Base-by-base conservation (phyloP, 1,284 basidiomycete genomes). In the Naganishia cerealis region DNA sequence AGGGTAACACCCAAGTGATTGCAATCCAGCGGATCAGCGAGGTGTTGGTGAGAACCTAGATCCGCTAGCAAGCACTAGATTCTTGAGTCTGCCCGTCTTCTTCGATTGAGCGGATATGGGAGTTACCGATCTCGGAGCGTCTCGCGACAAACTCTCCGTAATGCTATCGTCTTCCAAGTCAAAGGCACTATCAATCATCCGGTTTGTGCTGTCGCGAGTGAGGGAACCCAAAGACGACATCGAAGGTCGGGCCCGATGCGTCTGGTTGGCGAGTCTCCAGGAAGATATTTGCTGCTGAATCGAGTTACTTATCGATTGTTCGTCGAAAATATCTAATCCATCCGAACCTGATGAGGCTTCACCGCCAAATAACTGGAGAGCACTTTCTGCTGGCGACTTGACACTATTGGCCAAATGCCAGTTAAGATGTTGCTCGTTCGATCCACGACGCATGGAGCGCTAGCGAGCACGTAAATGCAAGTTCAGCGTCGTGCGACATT, bases 151-250 rank as follows among this genome's bases (percentile, higher is more conserved):
- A n/a, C 43, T 59, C 21, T 63, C 61, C 6, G 53, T 40, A 52
- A 42, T 24, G 24, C 18, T 57, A 18, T 68, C 67, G 21, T 68
- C 67, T 21, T 68, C 67, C 10, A 68, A 54, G 33, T 68, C 67
- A 38, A 68, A 68, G 26, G 62, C 38, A 38, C 55, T 65, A 40
- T 57, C 46, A 4, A 33, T 29, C 26, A 56, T 39, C 10, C 62
- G 53, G 13, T 18, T 38, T 12, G 59, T 33, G 38, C 50, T 39
- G 10, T 63, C 61, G 13, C 61, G 36, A 3, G 61, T 63, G 36
- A 63, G 29, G 8, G 61, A 68, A 6, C 67, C 59, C 18, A 62
- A 48, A 7, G 67, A 68, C 12, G 67, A 68, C 53, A 57, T 65
- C 29, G 67, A 68, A 18, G 67, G 59, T 29, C 54, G 67, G 26